Evolutionary conservation across 257 asterid genomes (phyloP), one percentile per base, ranked within the genome.

Genomic region (Scutellaria galericulata): DNA sequence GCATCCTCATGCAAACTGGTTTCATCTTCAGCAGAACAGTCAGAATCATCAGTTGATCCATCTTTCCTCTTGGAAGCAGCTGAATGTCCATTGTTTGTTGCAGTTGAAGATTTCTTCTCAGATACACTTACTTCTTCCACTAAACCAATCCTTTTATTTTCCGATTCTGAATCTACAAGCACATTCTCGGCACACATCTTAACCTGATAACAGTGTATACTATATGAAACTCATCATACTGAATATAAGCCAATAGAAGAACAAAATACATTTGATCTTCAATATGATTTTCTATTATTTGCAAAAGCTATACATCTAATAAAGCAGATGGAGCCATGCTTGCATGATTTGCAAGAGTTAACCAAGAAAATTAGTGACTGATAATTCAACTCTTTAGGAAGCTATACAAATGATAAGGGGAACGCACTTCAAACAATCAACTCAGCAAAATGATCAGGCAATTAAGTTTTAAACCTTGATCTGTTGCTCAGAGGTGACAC

Each of bases 61-160:
- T 72, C 74, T 31, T 78, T 74, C 77, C 77, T 73, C 61, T 67
- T 77, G 55, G 78, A 24, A 66, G 79, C 66, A 64, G 78, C 75
- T 52, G 39, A 72, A 24, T 69, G 27, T 7, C 74, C 85, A 47
- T 78, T 81, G 57, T 80, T 51, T 31, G 76, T 62, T 27, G 83
- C 70, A 54, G 12, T 56, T 15, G 75, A 83, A 3, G 65, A 52
- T 27, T 68, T 67, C 14, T 76, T 80, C 63, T 67, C 65, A 35
- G 61, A 50, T 40, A 13, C 73, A 46, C 48, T 7, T 6, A 9
- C 18, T 41, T 62, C 73, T 69, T 74, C 77, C 68, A 62, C 80
- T 9, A 55, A 57, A 31, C 22, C 60, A 65, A 68, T 56, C 20
- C 70, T 65, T 55, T 73, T 46, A 27, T 56, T 74, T 42, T 35